Evolutionary conservation across 164 flowering plant genomes (phyloP).

Genomic region (Nymphaea colorata): DNA sequence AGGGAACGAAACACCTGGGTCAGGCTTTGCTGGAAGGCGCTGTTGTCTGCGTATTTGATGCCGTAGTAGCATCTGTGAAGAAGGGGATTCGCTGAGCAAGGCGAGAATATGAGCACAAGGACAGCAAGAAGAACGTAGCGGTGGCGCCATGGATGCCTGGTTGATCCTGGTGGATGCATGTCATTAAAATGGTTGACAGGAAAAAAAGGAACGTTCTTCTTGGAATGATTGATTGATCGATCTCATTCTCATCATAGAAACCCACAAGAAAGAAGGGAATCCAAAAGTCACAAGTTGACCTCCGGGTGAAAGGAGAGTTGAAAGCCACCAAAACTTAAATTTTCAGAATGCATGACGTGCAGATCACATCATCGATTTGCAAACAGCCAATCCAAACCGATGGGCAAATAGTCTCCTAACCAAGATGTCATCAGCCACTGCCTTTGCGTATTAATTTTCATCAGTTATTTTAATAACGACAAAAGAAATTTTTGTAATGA

Average conservation of each 20-base stretch:
- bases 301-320: too few relatives aligned
- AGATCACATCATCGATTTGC: too few relatives aligned
- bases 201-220: not conserved
- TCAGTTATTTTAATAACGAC: too few relatives aligned
- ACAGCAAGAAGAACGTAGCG: not conserved
- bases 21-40: slow-evolving; percentile 7
- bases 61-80: not conserved
- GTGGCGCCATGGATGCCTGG: not conserved
- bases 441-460: too few relatives aligned
- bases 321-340: too few relatives aligned
- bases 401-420: too few relatives aligned
- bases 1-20: slow-evolving; percentile 5
- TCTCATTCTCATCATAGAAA: not conserved
- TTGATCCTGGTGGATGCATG: not conserved
- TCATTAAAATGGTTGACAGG: not conserved
- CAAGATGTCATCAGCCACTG: too few relatives aligned
- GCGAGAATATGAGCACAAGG: not conserved
- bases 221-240: not conserved
- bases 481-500: too few relatives aligned
- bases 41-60: slow-evolving; percentile 2
- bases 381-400: too few relatives aligned
- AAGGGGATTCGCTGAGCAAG: not conserved
- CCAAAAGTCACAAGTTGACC: not conserved
- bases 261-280: not conserved
- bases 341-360: too few relatives aligned